Evolutionary conservation across 345 rosid genomes (phyloP).

Genomic region (Chamaenerion angustifolium): DNA sequence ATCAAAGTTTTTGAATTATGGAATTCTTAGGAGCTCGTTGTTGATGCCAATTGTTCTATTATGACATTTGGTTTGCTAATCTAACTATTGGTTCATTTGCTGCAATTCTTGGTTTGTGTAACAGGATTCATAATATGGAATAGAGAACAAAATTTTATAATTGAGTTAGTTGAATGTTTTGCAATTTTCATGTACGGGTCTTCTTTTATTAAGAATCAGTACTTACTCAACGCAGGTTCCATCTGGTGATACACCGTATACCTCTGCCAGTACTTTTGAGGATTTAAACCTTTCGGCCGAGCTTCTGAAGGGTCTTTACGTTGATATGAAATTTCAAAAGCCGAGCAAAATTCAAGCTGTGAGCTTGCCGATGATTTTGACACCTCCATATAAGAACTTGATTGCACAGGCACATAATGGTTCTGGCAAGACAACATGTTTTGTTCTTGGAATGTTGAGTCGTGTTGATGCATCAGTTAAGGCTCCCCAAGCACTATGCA

Average conservation of each 20-base stretch:
- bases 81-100: too few species aligned
- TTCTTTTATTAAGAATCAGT: not conserved
- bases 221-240: slow-evolving; percentile 33
- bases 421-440: slow-evolving; percentile 94
- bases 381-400: slow-evolving; percentile 67
- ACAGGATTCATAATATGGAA: not conserved
- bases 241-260: slow-evolving; percentile 65
- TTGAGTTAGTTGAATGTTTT: not conserved
- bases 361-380: slow-evolving; percentile 86
- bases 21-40: not conserved
- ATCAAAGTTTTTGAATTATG: not conserved
- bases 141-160: not conserved
- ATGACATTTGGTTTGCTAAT: too few species aligned
- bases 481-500: slow-evolving; percentile 83
- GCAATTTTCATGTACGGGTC: not conserved
- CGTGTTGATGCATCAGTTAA: slow-evolving; percentile 48
- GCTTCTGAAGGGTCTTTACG: slow-evolving; percentile 79
- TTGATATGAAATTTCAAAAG: slow-evolving; percentile 81
- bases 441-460: slow-evolving; percentile 87
- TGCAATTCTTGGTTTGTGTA: too few species aligned
- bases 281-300: slow-evolving; percentile 71
- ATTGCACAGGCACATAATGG: slow-evolving; percentile 97
- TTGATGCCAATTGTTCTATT: too few species aligned
- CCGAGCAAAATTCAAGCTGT: slow-evolving; percentile 95
- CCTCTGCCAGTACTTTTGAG: slow-evolving; percentile 66